These are phyloP conservation scores for Colletotrichum sp. DNA, from an alignment of 2,329 filamentous ascomycete genomes.

Conservation along the genomic window DNA sequence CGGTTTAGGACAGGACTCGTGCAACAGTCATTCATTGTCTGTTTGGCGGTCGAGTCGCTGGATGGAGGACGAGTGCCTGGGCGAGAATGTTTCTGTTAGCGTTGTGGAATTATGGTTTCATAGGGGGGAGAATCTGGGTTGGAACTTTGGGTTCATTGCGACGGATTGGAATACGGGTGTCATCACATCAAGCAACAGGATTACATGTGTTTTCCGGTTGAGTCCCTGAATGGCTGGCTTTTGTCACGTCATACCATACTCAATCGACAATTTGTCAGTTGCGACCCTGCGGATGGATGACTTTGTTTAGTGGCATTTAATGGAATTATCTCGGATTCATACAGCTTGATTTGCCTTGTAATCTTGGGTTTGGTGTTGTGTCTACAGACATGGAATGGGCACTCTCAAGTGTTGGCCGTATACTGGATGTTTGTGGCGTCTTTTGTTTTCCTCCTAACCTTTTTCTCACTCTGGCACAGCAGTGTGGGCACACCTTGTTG, in stretches of 20 bases:
- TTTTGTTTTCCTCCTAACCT: neutral
- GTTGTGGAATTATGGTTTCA: too few relatives aligned
- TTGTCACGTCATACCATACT: neutral
- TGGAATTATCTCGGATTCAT: neutral
- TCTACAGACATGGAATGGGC: neutral
- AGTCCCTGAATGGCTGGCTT: neutral
- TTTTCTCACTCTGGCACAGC: neutral
- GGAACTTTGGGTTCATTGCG: too few relatives aligned
- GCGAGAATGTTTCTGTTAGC: too few relatives aligned
- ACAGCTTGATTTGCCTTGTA: neutral
- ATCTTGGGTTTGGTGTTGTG: neutral
- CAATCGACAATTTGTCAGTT: neutral
- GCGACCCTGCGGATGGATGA: neutral
- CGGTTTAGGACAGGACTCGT: neutral
- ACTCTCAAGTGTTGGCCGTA: accelerated
- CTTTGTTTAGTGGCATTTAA: neutral
- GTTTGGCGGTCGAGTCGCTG: too few relatives aligned
- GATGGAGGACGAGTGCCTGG: too few relatives aligned
- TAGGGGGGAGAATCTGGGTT: too few relatives aligned
- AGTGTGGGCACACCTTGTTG: neutral
- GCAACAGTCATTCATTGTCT: too few relatives aligned
- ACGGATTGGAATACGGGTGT: too few relatives aligned
- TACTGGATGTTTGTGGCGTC: neutral
- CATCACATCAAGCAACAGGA: too few relatives aligned
- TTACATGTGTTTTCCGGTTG: neutral